These are phyloP conservation scores for Albugo candida DNA, from an alignment of 352 stramenopile genomes.

Conservation along the genomic window DNA sequence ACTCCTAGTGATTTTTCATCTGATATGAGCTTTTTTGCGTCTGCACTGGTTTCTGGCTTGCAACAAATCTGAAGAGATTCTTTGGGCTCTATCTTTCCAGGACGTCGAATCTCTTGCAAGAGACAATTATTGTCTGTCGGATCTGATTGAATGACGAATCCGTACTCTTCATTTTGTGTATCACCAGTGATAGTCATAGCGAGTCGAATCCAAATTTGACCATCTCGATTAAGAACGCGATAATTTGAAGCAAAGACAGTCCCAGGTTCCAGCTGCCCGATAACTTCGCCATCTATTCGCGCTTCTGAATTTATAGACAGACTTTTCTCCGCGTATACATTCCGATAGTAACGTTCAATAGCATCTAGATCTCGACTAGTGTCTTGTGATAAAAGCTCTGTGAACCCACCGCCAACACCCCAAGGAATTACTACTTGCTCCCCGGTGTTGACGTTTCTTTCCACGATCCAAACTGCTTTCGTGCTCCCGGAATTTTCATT, in stretches of 20 bases:
- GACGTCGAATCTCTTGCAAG: constrained; percentile 39
- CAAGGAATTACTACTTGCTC: constrained; percentile 42
- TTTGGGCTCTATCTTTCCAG: constrained; percentile 33
- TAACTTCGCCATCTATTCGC: constrained; percentile 24
- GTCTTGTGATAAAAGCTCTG: background rate
- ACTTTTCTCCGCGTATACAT: constrained; percentile 31
- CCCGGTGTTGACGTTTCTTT: constrained; percentile 49
- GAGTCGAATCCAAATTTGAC: constrained; percentile 49
- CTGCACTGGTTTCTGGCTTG: constrained; percentile 2
- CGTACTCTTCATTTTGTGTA: constrained; percentile 29
- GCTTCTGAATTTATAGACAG: constrained; percentile 28
- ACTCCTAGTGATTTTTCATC: constrained; percentile 10
- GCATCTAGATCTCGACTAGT: constrained; percentile 9
- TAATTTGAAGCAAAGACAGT: constrained; percentile 26
- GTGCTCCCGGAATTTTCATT: constrained; percentile 4
- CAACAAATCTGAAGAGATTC: constrained; percentile 29
- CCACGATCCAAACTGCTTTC: constrained; percentile 43
- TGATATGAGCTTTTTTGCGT: constrained; percentile 5
- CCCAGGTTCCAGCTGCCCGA: constrained; percentile 31
- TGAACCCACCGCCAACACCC: constrained; percentile 6
- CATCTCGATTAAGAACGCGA: constrained; percentile 29
- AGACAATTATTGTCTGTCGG: constrained; percentile 60
- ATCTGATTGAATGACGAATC: constrained; percentile 56
- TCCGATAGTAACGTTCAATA: constrained; percentile 45
- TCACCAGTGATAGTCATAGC: constrained; percentile 13